Conservation (phyloP, 1,139 yeast genomes). For the Scheffersomyces stambukii region DNA sequence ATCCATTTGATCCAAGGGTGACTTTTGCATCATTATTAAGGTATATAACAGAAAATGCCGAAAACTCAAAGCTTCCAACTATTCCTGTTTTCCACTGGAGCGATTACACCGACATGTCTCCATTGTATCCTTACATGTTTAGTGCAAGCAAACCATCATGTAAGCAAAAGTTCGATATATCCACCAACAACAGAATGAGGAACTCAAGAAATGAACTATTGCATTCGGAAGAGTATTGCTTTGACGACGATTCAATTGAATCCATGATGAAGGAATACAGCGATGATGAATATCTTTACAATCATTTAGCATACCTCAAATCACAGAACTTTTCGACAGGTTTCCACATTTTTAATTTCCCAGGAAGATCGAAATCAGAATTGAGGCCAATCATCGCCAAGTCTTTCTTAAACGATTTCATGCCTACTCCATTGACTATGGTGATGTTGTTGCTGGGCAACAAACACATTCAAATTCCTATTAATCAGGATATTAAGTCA, state of each 20-base stretch:
- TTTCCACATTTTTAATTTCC: conserved; percentile 32
- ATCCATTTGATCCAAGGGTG: conserved; percentile 30
- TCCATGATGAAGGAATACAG: no score
- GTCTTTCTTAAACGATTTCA: conserved; percentile 40
- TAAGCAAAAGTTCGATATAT: conserved; percentile 18
- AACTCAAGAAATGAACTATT: conserved; percentile 17
- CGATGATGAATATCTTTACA: conserved; percentile 2
- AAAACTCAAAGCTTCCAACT: conserved; percentile 3
- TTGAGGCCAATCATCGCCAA: conserved; percentile 29
- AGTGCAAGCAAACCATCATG: conserved; percentile 17
- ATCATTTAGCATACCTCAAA: conserved; percentile 5
- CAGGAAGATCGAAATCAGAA: conserved; percentile 28
- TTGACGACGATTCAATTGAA: conserved; percentile 22
- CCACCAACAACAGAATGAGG: conserved; percentile 11
- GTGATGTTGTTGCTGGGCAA: conserved; percentile 26
- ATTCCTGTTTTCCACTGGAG: conserved; percentile 35
- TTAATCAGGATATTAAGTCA: conserved; percentile 18
- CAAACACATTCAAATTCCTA: conserved; percentile 14
- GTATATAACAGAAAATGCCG: conserved; percentile 12
- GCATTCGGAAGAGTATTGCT: conserved; percentile 20
- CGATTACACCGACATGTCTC: conserved; percentile 29
- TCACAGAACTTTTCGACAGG: conserved; percentile 21
- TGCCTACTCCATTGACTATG: conserved; percentile 39
- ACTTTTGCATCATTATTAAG: conserved; percentile 24
- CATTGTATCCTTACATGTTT: conserved; percentile 17